These are phyloP conservation scores for Colletotrichum paranaense DNA, from an alignment of 2,329 filamentous ascomycete genomes.

Conservation along the genomic window DNA sequence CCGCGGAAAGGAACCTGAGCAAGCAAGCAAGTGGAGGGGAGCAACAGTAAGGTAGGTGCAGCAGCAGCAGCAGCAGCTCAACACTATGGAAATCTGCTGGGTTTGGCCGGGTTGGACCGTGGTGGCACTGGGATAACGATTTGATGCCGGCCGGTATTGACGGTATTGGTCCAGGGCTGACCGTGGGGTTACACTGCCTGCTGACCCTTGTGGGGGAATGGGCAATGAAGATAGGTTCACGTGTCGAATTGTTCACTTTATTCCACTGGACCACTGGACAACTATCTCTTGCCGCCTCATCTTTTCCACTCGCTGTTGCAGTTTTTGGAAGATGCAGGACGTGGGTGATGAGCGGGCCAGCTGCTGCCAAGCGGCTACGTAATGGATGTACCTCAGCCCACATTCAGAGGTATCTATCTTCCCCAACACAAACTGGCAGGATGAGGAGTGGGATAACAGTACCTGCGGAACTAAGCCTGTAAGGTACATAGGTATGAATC, in stretches of 20 bases:
- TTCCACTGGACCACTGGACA: background rate
- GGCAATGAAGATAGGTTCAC: conserved; percentile 28
- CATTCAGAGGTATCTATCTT: conserved; percentile 9
- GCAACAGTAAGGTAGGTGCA: conserved; percentile 1
- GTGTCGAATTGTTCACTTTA: conserved; percentile 20
- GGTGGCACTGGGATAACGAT: background rate
- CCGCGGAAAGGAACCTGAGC: conserved; percentile 8
- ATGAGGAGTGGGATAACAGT: background rate
- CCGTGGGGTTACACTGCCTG: conserved; percentile 32
- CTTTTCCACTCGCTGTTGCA: background rate
- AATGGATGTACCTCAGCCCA: conserved; percentile 30
- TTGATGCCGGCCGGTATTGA: conserved; percentile 4
- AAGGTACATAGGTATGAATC: background rate
- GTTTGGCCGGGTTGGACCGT: conserved; percentile 22
- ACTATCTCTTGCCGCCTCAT: background rate
- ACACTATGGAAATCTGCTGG: conserved; percentile 33
- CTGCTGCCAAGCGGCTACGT: conserved; percentile 30
- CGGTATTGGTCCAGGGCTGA: conserved; percentile 5
- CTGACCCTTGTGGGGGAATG: conserved; percentile 33
- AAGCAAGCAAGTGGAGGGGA: background rate
- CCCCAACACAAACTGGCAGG: conserved; percentile 10
- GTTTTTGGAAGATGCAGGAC: background rate
- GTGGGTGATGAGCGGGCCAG: conserved; percentile 6
- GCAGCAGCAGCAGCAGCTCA: conserved; percentile 9
- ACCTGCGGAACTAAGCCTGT: too few relatives aligned